Evolutionary conservation across 2,329 filamentous ascomycete genomes (phyloP).

Genomic region (Colletotrichum agaves): DNA sequence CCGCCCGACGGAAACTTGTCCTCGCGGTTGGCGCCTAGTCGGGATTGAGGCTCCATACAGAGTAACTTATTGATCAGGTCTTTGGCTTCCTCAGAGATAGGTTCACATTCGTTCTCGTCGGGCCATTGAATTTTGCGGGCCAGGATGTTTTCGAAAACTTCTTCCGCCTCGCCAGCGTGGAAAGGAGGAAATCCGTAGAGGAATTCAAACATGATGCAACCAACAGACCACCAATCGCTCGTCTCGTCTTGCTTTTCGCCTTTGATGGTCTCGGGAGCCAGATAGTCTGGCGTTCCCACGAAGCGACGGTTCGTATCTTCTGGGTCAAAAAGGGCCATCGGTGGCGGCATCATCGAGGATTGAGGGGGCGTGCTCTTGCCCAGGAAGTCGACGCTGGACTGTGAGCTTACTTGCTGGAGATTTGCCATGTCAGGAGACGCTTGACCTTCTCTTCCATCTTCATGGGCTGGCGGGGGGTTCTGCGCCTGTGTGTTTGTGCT

Average conservation of each 20-base stretch:
- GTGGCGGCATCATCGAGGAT: constrained; percentile 83
- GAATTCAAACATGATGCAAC: constrained; percentile 97
- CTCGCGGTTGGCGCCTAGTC: constrained; percentile 86
- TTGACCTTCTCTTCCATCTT: constrained; percentile 80
- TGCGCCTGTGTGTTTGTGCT: constrained; percentile 52
- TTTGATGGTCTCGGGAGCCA: constrained; percentile 96
- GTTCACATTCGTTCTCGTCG: constrained; percentile 78
- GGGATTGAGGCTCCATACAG: constrained; percentile 82
- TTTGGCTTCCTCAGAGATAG: constrained; percentile 85
- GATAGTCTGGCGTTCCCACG: constrained; percentile 95
- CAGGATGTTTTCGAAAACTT: constrained; percentile 97
- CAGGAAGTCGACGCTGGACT: constrained; percentile 58
- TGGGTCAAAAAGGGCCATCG: constrained; percentile 94
- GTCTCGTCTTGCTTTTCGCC: constrained; percentile 96
- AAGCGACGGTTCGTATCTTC: constrained; percentile 93
- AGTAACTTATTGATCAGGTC: constrained; percentile 94
- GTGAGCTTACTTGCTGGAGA: constrained; percentile 64
- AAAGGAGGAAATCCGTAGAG: constrained; percentile 94
- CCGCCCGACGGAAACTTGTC: constrained; percentile 87
- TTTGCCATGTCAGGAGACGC: constrained; percentile 75
- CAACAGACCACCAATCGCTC: constrained; percentile 99
- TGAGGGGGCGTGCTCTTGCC: constrained; percentile 71
- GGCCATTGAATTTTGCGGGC: constrained; percentile 93
- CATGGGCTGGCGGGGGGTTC: constrained; percentile 69
- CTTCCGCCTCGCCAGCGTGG: constrained; percentile 87